Percentiles rank a stretch among this genome's conserved stretches.
Evolutionary conservation across 352 stramenopile genomes (phyloP).

Genomic region (Globisporangium irregulare): DNA sequence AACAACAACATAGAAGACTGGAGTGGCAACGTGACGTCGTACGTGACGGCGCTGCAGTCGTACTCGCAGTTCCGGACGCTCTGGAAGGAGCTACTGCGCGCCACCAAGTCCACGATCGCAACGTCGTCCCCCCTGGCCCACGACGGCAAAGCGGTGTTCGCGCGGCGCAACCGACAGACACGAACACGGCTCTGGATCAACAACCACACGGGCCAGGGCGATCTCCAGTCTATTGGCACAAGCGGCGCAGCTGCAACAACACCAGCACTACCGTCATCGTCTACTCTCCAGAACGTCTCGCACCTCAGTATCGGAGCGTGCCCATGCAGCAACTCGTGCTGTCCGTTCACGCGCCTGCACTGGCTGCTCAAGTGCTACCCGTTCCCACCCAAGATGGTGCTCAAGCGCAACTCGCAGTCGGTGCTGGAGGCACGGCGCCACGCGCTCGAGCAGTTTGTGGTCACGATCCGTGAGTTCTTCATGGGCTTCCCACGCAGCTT

Average conservation of each 20-base stretch:
- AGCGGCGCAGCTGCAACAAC: background rate
- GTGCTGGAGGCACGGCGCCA: conserved; percentile 38
- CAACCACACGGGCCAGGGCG: background rate
- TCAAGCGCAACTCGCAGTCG: conserved; percentile 35
- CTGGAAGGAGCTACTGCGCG: conserved; percentile 45
- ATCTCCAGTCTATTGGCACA: background rate
- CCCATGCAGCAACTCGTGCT: conserved; percentile 46
- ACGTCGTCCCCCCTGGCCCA: conserved; percentile 14
- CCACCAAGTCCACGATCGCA: conserved; percentile 28
- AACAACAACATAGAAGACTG: conserved; percentile 21
- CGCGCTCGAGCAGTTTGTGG: conserved; percentile 53
- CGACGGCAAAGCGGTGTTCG: conserved; percentile 12
- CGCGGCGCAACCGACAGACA: conserved; percentile 16
- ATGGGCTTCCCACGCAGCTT: conserved; percentile 44
- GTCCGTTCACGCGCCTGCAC: conserved; percentile 48
- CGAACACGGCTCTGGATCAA: conserved; percentile 11
- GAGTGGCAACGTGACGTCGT: conserved; percentile 14
- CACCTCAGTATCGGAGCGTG: conserved; percentile 19
- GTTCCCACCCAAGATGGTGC: conserved; percentile 51
- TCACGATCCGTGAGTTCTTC: conserved; percentile 43
- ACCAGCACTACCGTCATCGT: conserved; percentile 8
- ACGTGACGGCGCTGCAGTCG: conserved; percentile 35
- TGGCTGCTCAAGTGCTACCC: conserved; percentile 44
- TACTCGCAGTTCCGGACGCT: conserved; percentile 63
- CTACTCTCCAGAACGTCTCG: background rate